Evolutionary conservation across 2,329 filamentous ascomycete genomes (phyloP).

Genomic region (Pseudogymnoascus sp.): DNA sequence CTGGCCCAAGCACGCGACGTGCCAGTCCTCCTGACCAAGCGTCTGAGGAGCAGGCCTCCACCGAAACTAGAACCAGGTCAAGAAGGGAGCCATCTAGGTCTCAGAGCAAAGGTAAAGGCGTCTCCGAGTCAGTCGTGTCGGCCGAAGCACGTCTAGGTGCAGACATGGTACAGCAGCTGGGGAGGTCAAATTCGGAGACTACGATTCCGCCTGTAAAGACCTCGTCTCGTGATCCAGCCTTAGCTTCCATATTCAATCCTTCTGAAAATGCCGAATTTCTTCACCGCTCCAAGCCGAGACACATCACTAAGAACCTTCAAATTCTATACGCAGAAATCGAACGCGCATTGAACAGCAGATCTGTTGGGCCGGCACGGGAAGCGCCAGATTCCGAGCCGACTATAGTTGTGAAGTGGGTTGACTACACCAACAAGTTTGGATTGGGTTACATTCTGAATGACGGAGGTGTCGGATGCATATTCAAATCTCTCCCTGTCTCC

Average conservation of each 20-base stretch:
- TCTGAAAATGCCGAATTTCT: constrained; percentile 43
- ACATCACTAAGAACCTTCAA: constrained; percentile 47
- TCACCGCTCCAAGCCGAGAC: constrained; percentile 47
- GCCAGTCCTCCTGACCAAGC: not conserved
- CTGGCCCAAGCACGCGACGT: not conserved
- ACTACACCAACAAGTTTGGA: constrained; percentile 81
- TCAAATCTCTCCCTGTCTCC: constrained; percentile 43
- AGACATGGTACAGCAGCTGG: constrained; percentile 21
- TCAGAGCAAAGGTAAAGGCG: constrained; percentile 11
- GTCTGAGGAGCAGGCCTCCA: not conserved
- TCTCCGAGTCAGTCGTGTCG: not conserved
- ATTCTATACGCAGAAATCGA: constrained; percentile 54
- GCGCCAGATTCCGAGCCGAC: constrained; percentile 50
- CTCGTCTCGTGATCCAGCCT: not conserved
- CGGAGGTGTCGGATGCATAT: constrained; percentile 67
- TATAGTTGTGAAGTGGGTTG: constrained; percentile 73
- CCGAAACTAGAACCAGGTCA: not conserved
- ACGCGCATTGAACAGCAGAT: constrained; percentile 53
- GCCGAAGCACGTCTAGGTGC: constrained; percentile 20
- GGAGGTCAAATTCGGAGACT: not conserved
- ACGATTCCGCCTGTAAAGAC: not conserved
- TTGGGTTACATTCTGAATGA: constrained; percentile 78
- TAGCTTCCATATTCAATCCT: constrained; percentile 43
- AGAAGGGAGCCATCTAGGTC: constrained; percentile 8
- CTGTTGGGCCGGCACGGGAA: constrained; percentile 51